These are phyloP conservation scores for Annulohypoxylon bovei DNA, from an alignment of 495 filamentous ascomycete genomes.

Conservation along the genomic window DNA sequence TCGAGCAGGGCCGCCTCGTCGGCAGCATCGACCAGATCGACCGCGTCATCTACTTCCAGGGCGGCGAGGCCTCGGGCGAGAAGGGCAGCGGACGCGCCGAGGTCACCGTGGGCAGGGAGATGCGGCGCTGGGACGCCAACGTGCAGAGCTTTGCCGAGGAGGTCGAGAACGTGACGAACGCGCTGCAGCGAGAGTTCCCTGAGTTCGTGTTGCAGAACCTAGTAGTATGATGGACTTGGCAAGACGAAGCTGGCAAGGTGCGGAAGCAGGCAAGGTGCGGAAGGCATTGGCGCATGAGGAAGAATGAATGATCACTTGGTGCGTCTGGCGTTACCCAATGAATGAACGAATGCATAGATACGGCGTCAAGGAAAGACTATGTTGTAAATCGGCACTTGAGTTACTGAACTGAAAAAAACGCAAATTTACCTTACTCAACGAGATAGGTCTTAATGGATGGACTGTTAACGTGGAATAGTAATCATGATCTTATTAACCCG, in stretches of 20 bases:
- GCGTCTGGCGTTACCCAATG: constrained; percentile 30
- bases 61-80: constrained; percentile 71
- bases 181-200: constrained; percentile 76
- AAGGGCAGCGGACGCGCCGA: constrained; percentile 67
- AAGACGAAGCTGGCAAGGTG: neutral
- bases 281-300: constrained; percentile 20
- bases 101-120: constrained; percentile 68
- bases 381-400: constrained; percentile 1
- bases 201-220: constrained; percentile 63
- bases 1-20: constrained; percentile 86
- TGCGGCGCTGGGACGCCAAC: constrained; percentile 88
- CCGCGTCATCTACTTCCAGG: constrained; percentile 84
- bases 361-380: constrained; percentile 32
- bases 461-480: constrained; percentile 14
- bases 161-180: constrained; percentile 83
- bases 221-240: constrained; percentile 38
- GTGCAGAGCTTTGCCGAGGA: constrained; percentile 87
- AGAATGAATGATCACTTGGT: constrained; percentile 6
- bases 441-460: neutral
- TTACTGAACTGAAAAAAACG: neutral
- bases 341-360: constrained; percentile 30
- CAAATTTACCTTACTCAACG: neutral
- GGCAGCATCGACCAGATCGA: constrained; percentile 97
- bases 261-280: neutral
- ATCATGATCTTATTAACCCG: constrained; percentile 1